Base-by-base conservation (phyloP, 2,329 filamentous ascomycete species). In the Rasamsonia emersonii region DNA sequence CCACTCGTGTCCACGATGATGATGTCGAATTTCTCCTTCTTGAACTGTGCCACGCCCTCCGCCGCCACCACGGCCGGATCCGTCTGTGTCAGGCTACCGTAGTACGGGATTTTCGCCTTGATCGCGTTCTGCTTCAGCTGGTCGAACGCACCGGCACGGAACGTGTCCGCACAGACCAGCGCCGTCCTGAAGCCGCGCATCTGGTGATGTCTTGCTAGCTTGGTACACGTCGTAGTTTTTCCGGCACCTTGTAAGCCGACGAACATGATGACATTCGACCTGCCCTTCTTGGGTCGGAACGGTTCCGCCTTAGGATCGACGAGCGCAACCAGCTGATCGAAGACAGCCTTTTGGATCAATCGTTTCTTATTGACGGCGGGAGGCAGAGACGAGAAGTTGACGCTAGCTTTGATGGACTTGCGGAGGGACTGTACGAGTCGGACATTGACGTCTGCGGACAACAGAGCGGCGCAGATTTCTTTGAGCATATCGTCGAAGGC, bases 21-120 rank as follows among this genome's bases (percentile, higher is more conserved):
- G 45, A 98, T 80, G 61, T 98, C 91, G 55, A 98, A 98, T 28
- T 79, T 76, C 66, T 98, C 91, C 69, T 95, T 96, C 68, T 94
- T 95, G 71, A 98, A 98, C 63, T 96, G 93, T 28, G 94, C 86
- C 18, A 98, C 91, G 64, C 91, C 91, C 46, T 95, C 88, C n/a
- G 78, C 75, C 0, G 91, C 89, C 11, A 98, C 91, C 4, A 86
- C 79, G 0, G 89, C 86, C 0, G 91, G 91, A 53, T 98, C 91
- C 5, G 88, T 95, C 65, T 98, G 86, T 3, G 89, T 98, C 43
- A 98, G 70, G 36, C 85, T 93, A 50, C 91, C 91, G 58, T 93
- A 98, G 71, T 98, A 98, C 7, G 91, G 91, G 32, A 98, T 96
- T 67, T 96, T 96, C 30, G 91, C 91, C 61, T 96, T 98, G 19